phyloP scores from a whole-genome alignment of 257 asterid genomes.

The Nicotiana undulata region DNA sequence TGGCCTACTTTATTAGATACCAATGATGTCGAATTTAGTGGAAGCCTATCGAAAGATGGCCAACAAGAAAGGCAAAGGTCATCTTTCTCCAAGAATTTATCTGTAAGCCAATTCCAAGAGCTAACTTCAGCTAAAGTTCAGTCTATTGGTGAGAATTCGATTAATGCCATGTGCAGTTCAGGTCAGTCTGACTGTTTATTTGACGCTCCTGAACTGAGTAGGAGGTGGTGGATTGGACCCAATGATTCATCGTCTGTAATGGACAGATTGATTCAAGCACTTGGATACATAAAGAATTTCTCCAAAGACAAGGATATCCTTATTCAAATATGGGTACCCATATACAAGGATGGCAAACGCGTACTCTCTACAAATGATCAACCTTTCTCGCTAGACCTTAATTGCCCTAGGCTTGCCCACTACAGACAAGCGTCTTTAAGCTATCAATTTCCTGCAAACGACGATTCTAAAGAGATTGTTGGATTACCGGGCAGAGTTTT shows the following conservation, averaged over 20 bases:
- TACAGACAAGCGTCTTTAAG: slow-evolving; percentile 66
- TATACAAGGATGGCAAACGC: slow-evolving; percentile 48
- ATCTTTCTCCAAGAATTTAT: too few species aligned
- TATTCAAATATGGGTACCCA: slow-evolving; percentile 88
- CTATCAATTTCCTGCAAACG: slow-evolving; percentile 69
- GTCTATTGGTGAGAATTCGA: slow-evolving; percentile 20
- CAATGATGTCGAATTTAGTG: slow-evolving; percentile 18
- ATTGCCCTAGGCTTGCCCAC: slow-evolving; percentile 57
- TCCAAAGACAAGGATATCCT: slow-evolving; percentile 51
- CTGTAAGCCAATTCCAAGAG: too few species aligned
- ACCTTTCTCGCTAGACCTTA: slow-evolving; percentile 49
- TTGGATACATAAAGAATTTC: slow-evolving; percentile 43
- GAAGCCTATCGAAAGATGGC: slow-evolving; percentile 19
- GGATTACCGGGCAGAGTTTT: slow-evolving; percentile 97
- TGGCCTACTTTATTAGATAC: slow-evolving; percentile 47
- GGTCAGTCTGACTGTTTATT: slow-evolving; percentile 20
- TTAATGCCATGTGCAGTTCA: slow-evolving; percentile 12
- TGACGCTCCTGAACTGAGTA: slow-evolving; percentile 30
- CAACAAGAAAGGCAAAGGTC: slow-evolving; percentile 40
- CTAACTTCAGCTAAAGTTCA: not conserved
- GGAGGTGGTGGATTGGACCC: slow-evolving; percentile 71
- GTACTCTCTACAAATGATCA: slow-evolving; percentile 58
- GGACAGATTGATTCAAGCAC: slow-evolving; percentile 61
- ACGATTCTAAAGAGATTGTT: slow-evolving; percentile 44
- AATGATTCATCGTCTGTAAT: slow-evolving; percentile 49